Evolutionary conservation across 495 filamentous ascomycete species (phyloP), one percentile per base, ranked within the genome.

Genomic region (Chaetomium fimeti): DNA sequence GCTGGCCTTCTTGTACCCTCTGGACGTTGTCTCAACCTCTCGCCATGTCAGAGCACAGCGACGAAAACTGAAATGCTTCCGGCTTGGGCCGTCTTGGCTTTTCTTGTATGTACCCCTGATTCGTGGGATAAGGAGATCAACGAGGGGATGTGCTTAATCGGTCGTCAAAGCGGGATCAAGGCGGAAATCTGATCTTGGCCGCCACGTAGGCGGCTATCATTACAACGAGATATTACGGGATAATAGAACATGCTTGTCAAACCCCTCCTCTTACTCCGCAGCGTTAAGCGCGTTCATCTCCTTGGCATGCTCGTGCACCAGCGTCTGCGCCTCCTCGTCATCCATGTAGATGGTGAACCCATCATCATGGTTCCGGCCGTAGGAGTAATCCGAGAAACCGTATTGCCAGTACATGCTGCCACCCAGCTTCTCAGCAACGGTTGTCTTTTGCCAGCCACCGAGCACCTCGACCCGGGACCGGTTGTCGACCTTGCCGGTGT

Each of bases 341-440:
- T 76, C 78, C 1, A 75, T 61, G 58, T 77, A 81, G 55, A 81
- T 77, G 28, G 78, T 81, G 60, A 88, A 85, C 3, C 82, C 85
- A 67, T 89, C 87, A 64, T 89, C 74, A 11, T 84, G 71, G 40
- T 86, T 85, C 63, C 79, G 74, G 2, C 86, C 86, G 22, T 75
- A 80, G 59, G 76, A 80, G 57, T 82, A 84, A 27, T 80, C 70
- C 20, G 72, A 77, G 52, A 78, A 84, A 0, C 87, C 88, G 68
- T 80, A 84, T 71, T 90, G 87, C 88, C 87, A 90, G 72, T 82
- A 88, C 70, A 87, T 74, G 72, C 89, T 85, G 0, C 72, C 72
- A 0, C 78, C 81, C 27, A 89, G 78, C 60, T 82, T 82, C 11
- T 81, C 77, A 36, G 79, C 69, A 5, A 86, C 70, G 1, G 78